Conservation (phyloP, 1,139 yeast species). For the Suhomyces panamericanus region DNA sequence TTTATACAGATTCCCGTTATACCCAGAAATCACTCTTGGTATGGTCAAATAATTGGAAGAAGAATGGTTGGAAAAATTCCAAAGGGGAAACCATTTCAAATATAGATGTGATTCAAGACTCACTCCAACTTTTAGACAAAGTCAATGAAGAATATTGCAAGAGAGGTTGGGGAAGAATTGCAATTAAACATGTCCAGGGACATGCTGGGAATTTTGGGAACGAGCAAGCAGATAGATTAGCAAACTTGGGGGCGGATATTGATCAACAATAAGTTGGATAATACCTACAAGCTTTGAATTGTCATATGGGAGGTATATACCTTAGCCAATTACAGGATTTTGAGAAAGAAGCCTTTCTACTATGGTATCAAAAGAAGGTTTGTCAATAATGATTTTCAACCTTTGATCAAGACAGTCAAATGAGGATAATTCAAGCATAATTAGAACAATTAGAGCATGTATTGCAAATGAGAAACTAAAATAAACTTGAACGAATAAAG, state of each 20-base stretch:
- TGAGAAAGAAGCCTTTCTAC: too few species aligned
- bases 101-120: constrained; percentile 45
- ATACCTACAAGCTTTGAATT: background rate
- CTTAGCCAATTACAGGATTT: background rate
- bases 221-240: constrained; percentile 74
- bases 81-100: constrained; percentile 51
- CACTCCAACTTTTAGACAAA: constrained; percentile 24
- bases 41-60: constrained; percentile 57
- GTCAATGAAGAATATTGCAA: constrained; percentile 29
- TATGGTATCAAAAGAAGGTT: too few species aligned
- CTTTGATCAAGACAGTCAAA: too few species aligned
- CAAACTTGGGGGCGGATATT: constrained; percentile 59
- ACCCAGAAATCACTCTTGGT: constrained; percentile 45
- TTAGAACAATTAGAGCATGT: too few species aligned
- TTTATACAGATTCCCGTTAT: constrained; percentile 61
- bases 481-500: too few species aligned
- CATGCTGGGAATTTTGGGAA: constrained; percentile 73
- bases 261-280: background rate
- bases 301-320: too few species aligned
- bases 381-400: too few species aligned
- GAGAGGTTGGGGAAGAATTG: constrained; percentile 35
- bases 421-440: too few species aligned
- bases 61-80: constrained; percentile 52
- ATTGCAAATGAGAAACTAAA: too few species aligned
- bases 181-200: constrained; percentile 64